Evolutionary conservation across 345 rosid genomes (phyloP), one percentile per base, ranked within the genome.

Genomic region (Camelina neglecta): DNA sequence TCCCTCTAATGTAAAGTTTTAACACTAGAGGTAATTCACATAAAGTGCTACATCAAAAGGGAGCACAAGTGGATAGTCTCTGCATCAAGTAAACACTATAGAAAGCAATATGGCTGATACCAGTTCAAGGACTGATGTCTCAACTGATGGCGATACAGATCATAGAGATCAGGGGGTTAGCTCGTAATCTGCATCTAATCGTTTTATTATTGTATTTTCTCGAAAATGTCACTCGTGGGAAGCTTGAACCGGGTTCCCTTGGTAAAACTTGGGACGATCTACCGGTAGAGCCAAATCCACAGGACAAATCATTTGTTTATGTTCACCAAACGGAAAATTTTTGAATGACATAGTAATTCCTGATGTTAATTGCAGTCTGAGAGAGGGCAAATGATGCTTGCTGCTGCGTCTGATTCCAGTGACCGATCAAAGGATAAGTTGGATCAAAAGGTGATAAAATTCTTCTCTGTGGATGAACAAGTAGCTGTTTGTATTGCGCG

Each of bases 351-450:
- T 44, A 63, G 67, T 63, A 44, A 44, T 41, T 75, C 45, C 47
- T 76, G 5, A 58, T 79, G 48, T 58, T 41, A 21, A 35, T 54
- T 73, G 89, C 90, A 93, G 97, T 80, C 81, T 65, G 97, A 86
- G 80, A 80, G 86, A 79, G 93, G 85, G 62, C 89, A 75, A 59
- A 38, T 36, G 71, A 72, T 73, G 70, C 88, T 65, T 67, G 51
- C 83, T 69, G 79, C 20, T 58, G 90, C 82, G 44, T 91, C 91
- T 20, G 97, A 94, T 83, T 91, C 97, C 39, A 92, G 97, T 69
- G 97, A 87, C 75, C 89, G 90, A 82, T 90, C 93, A 73, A 94
- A 89, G 83, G 98, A 92, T 79, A 94, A 86, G 80, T 49, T 84
- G 56, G 98, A 94, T 77, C 97, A 94, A 71, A 94, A 94, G 96